Percentiles rank a stretch among this genome's conserved stretches.
Evolutionary conservation across 108 stramenopile genomes (phyloP).

Genomic region (Mediolabrus comicus): DNA sequence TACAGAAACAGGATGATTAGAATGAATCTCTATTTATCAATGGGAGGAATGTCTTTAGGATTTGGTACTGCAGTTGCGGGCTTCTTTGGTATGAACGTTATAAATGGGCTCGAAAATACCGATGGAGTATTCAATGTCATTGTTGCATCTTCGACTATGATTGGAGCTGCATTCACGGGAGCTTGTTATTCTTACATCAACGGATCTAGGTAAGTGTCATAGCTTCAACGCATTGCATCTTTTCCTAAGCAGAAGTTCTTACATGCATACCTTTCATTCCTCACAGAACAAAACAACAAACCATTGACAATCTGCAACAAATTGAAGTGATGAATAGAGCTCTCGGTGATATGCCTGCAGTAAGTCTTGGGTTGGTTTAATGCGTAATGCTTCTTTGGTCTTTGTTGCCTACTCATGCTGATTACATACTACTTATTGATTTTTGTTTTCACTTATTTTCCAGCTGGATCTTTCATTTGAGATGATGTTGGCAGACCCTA

Average conservation of each 20-base stretch:
- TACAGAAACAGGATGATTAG: slow-evolving; percentile 86
- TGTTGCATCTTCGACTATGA: slow-evolving; percentile 34
- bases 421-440: background rate
- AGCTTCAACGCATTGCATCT: background rate
- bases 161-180: slow-evolving; percentile 55
- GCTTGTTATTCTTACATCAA: slow-evolving; percentile 52
- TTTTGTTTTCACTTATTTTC: slow-evolving; percentile 13
- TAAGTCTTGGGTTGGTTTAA: slow-evolving; percentile 21
- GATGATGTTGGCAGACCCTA: slow-evolving; percentile 27
- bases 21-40: slow-evolving; percentile 83
- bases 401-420: background rate
- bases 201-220: slow-evolving; percentile 23
- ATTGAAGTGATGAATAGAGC: slow-evolving; percentile 48
- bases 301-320: slow-evolving; percentile 35
- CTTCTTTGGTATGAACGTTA: slow-evolving; percentile 90
- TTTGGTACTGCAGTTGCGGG: slow-evolving; percentile 79
- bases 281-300: slow-evolving; percentile 28
- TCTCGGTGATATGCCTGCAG: slow-evolving; percentile 52
- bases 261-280: too few relatives aligned
- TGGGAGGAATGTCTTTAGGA: slow-evolving; percentile 60
- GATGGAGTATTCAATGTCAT: slow-evolving; percentile 61
- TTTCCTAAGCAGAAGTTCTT: background rate
- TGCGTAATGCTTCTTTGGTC: background rate
- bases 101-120: slow-evolving; percentile 69
- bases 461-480: slow-evolving; percentile 45